Evolutionary conservation across 2,329 filamentous ascomycete species (phyloP).

Genomic region (Hymenoscyphus infarciens): DNA sequence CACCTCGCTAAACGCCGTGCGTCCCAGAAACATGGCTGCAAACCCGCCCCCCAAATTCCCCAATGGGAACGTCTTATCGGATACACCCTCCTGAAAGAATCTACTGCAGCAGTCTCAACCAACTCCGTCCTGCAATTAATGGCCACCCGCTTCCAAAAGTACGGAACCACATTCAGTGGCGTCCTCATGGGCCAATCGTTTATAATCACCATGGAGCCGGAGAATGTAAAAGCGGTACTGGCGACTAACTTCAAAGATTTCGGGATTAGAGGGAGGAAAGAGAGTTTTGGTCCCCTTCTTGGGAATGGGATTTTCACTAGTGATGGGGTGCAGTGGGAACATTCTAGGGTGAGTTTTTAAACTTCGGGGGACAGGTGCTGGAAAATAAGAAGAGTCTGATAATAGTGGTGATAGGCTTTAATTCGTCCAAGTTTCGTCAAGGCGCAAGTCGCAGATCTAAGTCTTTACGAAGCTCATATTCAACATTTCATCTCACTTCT

Average conservation of each 20-base stretch:
- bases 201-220: conserved; percentile 46
- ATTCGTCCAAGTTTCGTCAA: conserved; percentile 52
- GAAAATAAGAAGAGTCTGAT: neutral
- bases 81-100: neutral
- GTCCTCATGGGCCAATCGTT: conserved; percentile 32
- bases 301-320: conserved; percentile 52
- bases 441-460: conserved; percentile 59
- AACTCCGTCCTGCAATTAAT: neutral
- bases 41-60: conserved; percentile 2
- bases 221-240: conserved; percentile 54
- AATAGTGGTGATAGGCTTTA: neutral
- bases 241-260: conserved; percentile 51
- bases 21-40: neutral
- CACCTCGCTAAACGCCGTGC: neutral
- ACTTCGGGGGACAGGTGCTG: neutral
- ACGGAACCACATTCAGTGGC: conserved; percentile 3
- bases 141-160: neutral
- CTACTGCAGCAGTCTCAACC: neutral
- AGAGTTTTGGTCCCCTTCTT: conserved; percentile 41
- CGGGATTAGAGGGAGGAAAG: conserved; percentile 38
- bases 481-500: conserved; percentile 54
- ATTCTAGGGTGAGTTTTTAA: conserved; percentile 29
- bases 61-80: conserved; percentile 5
- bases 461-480: conserved; percentile 66
- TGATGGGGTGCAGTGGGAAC: conserved; percentile 48